Evolutionary conservation across 768 basidiomycete species (phyloP), one percentile per base, ranked within the genome.

Genomic region (Pulveroboletus frians): DNA sequence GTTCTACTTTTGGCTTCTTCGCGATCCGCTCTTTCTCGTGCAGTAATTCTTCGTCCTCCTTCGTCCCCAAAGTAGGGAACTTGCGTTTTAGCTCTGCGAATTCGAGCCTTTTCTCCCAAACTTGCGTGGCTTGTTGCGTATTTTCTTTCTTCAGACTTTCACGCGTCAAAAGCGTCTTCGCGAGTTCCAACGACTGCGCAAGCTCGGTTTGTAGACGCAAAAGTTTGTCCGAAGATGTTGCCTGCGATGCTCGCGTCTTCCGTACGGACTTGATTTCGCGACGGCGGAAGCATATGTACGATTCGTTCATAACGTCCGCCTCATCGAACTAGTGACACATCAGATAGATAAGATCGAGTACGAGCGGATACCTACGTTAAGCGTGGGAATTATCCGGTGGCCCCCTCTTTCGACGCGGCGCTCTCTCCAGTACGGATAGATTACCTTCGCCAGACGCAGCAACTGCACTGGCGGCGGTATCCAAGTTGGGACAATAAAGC

Each of bases 241-340:
- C 84, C 61, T 98, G 94, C 1, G 87, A 87, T 13, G 92, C 85
- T 8, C 95, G 83, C 9, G 95, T 97, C 72, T 98, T 98, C 53
- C 96, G 84, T 39, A 91, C 80, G 4, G 90, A 84, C 66, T 98
- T 98, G 68, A 88, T 85, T 65, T 98, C 95, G 47, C 94, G 85
- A 52, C 93, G 79, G 32, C 96, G 83, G 77, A 99, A 99, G 69
- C 96, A 99, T 39, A 97, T 88, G 55, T 97, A 98, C 0, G 95
- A 94, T 59, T 95, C 93, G 47, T 90, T 92, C 56, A 78, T 77
- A 39, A 84, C 84, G 65, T 96, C 92, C 17, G 86, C 78, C 70
- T 97, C 94, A 65, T 98, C 93, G 60, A 80, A 85, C 87, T 90
- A 36, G 5, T 35, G 2, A 38, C 20, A 5, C 4, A 13, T 57